Conservation (phyloP, 176 grass and related monocot genomes). For the Rhipidocladum racemiflorum region DNA sequence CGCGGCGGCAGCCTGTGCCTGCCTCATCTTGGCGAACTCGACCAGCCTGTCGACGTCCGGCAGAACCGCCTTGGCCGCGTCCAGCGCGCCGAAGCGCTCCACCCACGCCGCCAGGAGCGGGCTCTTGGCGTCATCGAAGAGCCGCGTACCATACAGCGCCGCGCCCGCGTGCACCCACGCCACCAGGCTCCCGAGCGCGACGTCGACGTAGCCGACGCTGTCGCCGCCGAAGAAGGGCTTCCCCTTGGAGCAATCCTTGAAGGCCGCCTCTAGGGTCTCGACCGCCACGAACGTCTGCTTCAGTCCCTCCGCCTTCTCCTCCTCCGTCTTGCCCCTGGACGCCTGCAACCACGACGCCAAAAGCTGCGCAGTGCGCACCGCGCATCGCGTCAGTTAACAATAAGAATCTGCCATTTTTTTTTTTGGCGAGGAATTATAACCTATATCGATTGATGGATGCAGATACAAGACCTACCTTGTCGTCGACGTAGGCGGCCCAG, state of each 20-base stretch:
- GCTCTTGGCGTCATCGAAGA: constrained; percentile 28
- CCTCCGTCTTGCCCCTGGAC: background rate
- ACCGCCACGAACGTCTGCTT: background rate
- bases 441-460: background rate
- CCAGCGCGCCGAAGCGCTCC: constrained; percentile 27
- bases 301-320: constrained; percentile 13
- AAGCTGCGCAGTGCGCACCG: background rate
- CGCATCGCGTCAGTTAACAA: background rate
- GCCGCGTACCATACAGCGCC: background rate
- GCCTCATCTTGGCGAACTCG: constrained; percentile 19
- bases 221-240: constrained; percentile 53
- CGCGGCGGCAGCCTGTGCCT: background rate
- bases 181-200: constrained; percentile 19
- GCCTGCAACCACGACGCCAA: background rate
- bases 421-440: no score
- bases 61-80: constrained; percentile 38
- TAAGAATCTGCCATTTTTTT: no score
- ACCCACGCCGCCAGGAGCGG: constrained; percentile 39
- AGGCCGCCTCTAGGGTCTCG: constrained; percentile 35
- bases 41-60: constrained; percentile 34
- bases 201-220: constrained; percentile 36
- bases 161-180: constrained; percentile 13
- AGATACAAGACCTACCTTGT: background rate
- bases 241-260: constrained; percentile 29
- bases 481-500: constrained; percentile 47